phyloP scores from a whole-genome alignment of 1,139 yeast genomes.

The Magnusiomyces paraingens region DNA sequence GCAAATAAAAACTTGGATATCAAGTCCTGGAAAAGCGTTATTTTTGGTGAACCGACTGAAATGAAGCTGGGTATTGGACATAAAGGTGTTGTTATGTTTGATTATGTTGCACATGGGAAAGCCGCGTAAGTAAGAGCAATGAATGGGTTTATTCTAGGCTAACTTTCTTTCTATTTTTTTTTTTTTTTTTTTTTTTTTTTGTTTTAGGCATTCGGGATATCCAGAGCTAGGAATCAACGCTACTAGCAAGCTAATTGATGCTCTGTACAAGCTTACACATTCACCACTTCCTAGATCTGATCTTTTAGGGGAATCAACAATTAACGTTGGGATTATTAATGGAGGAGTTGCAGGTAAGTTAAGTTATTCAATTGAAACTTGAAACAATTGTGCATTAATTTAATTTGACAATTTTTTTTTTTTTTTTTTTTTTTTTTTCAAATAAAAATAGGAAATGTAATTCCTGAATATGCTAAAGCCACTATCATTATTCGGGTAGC shows the following conservation, averaged over 20 bases:
- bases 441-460: conserved; percentile 54
- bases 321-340: conserved; percentile 50
- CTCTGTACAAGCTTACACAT: conserved; percentile 39
- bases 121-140: conserved; percentile 38
- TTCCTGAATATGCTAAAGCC: conserved; percentile 55
- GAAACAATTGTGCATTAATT: too few relatives aligned
- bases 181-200: too few relatives aligned
- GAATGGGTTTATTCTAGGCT: too few relatives aligned
- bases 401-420: too few relatives aligned
- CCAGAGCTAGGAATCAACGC: conserved; percentile 66
- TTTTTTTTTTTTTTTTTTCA: not conserved
- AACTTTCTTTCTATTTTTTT: too few relatives aligned
- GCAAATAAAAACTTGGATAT: conserved; percentile 40
- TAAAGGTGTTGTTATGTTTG: conserved; percentile 47
- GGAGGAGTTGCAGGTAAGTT: conserved; percentile 47
- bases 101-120: conserved; percentile 44
- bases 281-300: conserved; percentile 44
- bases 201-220: conserved; percentile 51
- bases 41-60: conserved; percentile 75
- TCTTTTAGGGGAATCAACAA: conserved; percentile 53
- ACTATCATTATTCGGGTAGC: conserved; percentile 50
- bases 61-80: conserved; percentile 64
- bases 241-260: conserved; percentile 48
- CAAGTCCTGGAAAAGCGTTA: conserved; percentile 49
- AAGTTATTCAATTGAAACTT: conserved; percentile 13